Percentiles rank a stretch among this genome's conserved stretches.
These are phyloP conservation scores for Boletus pseudo-olivaceus DNA, from an alignment of 768 basidiomycete species.

Conservation along the genomic window DNA sequence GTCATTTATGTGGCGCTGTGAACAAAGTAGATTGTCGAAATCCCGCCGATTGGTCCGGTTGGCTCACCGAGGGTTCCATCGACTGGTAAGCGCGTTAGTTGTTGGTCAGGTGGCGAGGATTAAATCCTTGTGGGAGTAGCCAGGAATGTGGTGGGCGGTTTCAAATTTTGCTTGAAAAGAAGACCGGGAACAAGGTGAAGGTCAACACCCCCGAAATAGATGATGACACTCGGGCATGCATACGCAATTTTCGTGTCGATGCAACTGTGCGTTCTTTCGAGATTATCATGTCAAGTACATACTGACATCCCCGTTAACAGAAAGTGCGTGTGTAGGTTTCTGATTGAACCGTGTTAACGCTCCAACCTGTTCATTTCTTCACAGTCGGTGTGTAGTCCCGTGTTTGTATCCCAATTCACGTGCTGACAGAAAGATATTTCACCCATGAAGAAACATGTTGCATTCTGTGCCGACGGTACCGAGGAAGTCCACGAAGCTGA, in stretches of 20 bases:
- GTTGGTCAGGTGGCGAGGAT: background rate
- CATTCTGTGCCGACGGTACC: conserved; percentile 51
- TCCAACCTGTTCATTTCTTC: background rate
- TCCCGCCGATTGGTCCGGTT: conserved; percentile 15
- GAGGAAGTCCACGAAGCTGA: conserved; percentile 66
- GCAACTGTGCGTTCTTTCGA: conserved; percentile 11
- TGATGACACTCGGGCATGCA: conserved; percentile 19
- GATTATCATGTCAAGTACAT: background rate
- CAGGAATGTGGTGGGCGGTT: conserved; percentile 21
- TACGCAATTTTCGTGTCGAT: conserved; percentile 25
- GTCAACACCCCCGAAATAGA: conserved; percentile 7
- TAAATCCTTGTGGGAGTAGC: conserved; percentile 1
- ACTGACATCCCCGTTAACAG: conserved; percentile 7
- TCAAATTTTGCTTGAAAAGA: conserved; percentile 23
- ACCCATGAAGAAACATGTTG: conserved; percentile 49
- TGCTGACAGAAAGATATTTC: background rate
- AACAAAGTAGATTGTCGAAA: conserved; percentile 15
- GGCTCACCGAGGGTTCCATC: conserved; percentile 20
- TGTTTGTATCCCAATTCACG: background rate
- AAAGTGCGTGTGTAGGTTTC: conserved; percentile 12
- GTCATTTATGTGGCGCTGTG: conserved; percentile 20
- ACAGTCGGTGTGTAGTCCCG: conserved; percentile 11
- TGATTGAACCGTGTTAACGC: background rate
- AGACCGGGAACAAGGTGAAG: conserved; percentile 5
- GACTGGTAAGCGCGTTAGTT: conserved; percentile 18